A percentile compares a stretch with the other conserved stretches of the same genome.
Evolutionary conservation across 2,329 filamentous ascomycete species (phyloP).

Genomic region (Escovopsis sp.): DNA sequence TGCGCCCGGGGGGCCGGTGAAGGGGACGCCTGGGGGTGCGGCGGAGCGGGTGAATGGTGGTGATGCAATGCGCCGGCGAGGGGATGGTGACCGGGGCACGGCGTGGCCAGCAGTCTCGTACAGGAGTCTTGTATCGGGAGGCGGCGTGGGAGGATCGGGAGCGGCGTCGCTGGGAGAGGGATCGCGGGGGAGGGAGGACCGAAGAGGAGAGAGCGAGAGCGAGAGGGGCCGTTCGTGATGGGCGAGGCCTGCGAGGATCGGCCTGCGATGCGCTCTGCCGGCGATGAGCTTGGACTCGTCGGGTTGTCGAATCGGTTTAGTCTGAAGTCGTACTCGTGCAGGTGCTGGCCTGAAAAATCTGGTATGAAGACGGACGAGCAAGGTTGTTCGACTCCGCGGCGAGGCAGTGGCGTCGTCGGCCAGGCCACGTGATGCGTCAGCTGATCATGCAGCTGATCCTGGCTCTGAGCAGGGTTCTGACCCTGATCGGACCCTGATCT

Average conservation of each 20-base stretch:
- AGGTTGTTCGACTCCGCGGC: not conserved
- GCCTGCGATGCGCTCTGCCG: constrained; percentile 3
- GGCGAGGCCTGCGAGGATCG: constrained; percentile 1
- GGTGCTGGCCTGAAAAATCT: constrained; percentile 13
- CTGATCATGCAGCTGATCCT: too few relatives aligned
- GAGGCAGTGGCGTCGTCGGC: not conserved
- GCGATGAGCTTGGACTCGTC: constrained; percentile 5
- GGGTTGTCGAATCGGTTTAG: constrained; percentile 7
- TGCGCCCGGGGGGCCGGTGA: too few relatives aligned
- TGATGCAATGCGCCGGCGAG: constrained; percentile 3
- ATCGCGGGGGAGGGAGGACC: too few relatives aligned
- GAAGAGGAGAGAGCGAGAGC: too few relatives aligned
- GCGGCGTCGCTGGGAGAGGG: too few relatives aligned
- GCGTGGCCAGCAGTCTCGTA: too few relatives aligned
- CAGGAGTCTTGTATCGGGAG: too few relatives aligned
- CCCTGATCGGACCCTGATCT: too few relatives aligned
- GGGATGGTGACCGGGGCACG: constrained; percentile 1
- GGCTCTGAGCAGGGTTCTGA: too few relatives aligned
- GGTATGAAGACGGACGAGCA: constrained; percentile 11
- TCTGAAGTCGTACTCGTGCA: constrained; percentile 5
- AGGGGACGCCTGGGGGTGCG: constrained; percentile 2
- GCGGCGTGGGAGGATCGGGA: too few relatives aligned
- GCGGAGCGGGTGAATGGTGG: constrained; percentile 2
- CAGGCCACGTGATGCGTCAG: too few relatives aligned
- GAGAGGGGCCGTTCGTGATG: too few relatives aligned